Evolutionary conservation across 306 rosid genomes (phyloP).

Genomic region (Fragaria iinumae): DNA sequence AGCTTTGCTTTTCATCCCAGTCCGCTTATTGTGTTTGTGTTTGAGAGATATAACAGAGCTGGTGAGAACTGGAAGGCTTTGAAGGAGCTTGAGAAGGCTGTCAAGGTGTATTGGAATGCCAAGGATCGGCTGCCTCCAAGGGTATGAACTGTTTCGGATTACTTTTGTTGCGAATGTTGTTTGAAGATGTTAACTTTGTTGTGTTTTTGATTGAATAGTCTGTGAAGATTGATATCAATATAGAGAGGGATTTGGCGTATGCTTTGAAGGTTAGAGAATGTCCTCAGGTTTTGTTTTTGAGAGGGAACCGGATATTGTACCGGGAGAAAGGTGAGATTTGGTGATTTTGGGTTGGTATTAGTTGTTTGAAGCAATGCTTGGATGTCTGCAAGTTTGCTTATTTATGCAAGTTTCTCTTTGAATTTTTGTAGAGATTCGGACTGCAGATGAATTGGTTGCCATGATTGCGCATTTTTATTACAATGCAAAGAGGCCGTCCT

Average conservation of each 20-base stretch:
- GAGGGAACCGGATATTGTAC: constrained; percentile 74
- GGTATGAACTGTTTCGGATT: constrained; percentile 34
- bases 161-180: neutral
- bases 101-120: constrained; percentile 74
- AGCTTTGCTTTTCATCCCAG: constrained; percentile 92
- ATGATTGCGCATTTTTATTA: constrained; percentile 94
- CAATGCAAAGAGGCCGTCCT: constrained; percentile 88
- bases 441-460: constrained; percentile 74
- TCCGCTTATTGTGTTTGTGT: constrained; percentile 86
- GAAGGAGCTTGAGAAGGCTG: constrained; percentile 91
- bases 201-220: constrained; percentile 39
- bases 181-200: neutral
- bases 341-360: constrained; percentile 3
- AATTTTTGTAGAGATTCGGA: constrained; percentile 49
- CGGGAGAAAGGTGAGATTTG: constrained; percentile 76
- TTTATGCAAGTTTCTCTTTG: neutral
- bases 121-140: constrained; percentile 88
- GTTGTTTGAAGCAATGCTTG: neutral
- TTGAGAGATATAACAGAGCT: constrained; percentile 85
- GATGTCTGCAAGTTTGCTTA: neutral
- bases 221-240: constrained; percentile 77
- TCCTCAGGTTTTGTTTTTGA: constrained; percentile 75
- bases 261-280: constrained; percentile 78
- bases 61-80: constrained; percentile 79
- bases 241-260: constrained; percentile 88